These are phyloP conservation scores for Globisporangium nagaii DNA, from an alignment of 352 stramenopile genomes.

Conservation along the genomic window DNA sequence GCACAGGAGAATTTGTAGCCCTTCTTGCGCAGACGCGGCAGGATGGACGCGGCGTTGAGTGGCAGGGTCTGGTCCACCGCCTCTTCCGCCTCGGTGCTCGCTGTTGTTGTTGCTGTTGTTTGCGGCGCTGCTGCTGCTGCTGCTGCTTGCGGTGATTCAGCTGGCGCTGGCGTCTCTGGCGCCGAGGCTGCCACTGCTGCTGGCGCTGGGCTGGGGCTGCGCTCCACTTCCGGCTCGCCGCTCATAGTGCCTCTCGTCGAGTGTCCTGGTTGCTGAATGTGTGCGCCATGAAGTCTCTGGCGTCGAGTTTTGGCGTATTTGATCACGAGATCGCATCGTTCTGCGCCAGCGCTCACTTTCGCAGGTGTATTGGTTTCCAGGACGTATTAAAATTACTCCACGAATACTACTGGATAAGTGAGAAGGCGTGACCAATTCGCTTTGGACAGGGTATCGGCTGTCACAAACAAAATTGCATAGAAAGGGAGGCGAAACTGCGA, in stretches of 20 bases:
- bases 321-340: no score
- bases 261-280: neutral
- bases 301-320: no score
- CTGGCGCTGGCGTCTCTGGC: neutral
- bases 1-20: constrained; percentile 16
- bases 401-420: no score
- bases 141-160: neutral
- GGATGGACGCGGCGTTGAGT: constrained; percentile 13
- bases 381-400: no score
- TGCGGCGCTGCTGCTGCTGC: neutral
- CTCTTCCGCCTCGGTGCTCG: neutral
- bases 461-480: no score
- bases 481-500: no score
- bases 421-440: no score
- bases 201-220: neutral
- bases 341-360: no score
- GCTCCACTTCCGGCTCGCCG: constrained; percentile 1
- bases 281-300: neutral
- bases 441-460: no score
- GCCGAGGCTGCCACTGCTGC: neutral
- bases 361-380: no score
- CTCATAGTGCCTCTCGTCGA: constrained; percentile 5
- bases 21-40: constrained; percentile 17
- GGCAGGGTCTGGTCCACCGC: neutral
- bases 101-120: neutral